Base-by-base conservation (phyloP, 2,329 filamentous ascomycete species). In the Chaetomium olivaceum region DNA sequence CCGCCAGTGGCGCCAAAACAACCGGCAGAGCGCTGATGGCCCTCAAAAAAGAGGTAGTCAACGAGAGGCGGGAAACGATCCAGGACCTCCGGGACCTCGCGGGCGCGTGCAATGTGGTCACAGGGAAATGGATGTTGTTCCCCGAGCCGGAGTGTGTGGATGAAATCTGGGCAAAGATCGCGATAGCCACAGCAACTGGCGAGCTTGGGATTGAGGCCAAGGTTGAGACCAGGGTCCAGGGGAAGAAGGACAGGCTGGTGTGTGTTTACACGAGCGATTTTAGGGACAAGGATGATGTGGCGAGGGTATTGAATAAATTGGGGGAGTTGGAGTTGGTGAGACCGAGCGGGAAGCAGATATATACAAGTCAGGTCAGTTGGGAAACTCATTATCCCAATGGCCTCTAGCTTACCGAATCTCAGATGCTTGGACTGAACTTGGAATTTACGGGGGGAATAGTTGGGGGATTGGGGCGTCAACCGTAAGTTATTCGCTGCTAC, bases 101-200 rank as follows among this genome's bases (percentile, higher is more conserved):
- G 0, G 80, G 83, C 11, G 79, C 83, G 21, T 82, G 81, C 16
- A 81, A 82, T 27, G 82, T 91, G 14, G 81, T 85, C 0, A 80
- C 81, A 50, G 91, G 91, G 61, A 95, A 94, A 86, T 93, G 91
- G 91, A 90, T 93, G 87, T 74, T 94, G 1, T 93, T 92, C 70
- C 85, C 84, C 14, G 72, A 77, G 0, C 74, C 79, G 0, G 73
- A 77, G 8, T 79, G 86, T 33, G 83, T 92, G 19, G 82, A 90
- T 69, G 80, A 81, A 3, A 77, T 85, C 6, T 94, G 92, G 93
- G 81, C 78, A 6, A 78, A 81, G 9, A 81, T 96, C 11, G 90
- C 88, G 4, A 82, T 82, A 60, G 90, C 86, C 2, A 91, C 91
- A 0, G 84, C 85, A 14, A 83, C 86, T 33, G 88, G 89, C 66